These are phyloP conservation scores for Suillus alpinus DNA, from an alignment of 768 basidiomycete genomes.

Conservation along the genomic window DNA sequence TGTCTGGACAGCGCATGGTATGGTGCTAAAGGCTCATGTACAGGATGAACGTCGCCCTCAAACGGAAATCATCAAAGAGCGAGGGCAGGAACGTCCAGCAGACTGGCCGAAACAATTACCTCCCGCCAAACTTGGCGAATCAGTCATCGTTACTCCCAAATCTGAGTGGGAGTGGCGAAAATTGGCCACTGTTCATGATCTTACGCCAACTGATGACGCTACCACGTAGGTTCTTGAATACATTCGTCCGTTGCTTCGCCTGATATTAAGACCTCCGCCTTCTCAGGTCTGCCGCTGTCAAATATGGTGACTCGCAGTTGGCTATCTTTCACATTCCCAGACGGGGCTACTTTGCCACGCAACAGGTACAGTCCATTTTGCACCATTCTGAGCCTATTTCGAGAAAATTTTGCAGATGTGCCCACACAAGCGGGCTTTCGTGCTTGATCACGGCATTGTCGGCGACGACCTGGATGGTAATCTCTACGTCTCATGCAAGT, in stretches of 20 bases:
- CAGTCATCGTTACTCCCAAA: slow-evolving; percentile 42
- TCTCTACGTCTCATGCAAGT: slow-evolving; percentile 48
- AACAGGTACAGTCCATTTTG: slow-evolving; percentile 46
- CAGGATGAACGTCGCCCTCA: slow-evolving; percentile 38
- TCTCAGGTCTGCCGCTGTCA: slow-evolving; percentile 47
- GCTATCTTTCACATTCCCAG: slow-evolving; percentile 65
- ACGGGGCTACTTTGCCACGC: slow-evolving; percentile 60
- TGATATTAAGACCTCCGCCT: not conserved
- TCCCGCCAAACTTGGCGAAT: slow-evolving; percentile 40
- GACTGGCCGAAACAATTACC: slow-evolving; percentile 64
- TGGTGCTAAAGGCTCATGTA: not conserved
- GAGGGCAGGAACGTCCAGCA: slow-evolving; percentile 62
- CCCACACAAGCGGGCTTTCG: slow-evolving; percentile 58
- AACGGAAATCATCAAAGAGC: slow-evolving; percentile 54
- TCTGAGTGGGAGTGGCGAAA: slow-evolving; percentile 55
- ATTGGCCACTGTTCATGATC: slow-evolving; percentile 46
- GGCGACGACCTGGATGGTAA: slow-evolving; percentile 59
- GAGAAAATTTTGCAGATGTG: slow-evolving; percentile 32
- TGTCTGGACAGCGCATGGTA: too few relatives aligned
- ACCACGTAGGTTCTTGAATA: slow-evolving; percentile 41
- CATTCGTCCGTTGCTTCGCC: not conserved
- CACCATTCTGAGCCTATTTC: not conserved
- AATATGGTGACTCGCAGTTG: slow-evolving; percentile 64
- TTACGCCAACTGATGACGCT: slow-evolving; percentile 42
- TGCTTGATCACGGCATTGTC: slow-evolving; percentile 67